These are phyloP conservation scores for Yamadazyma insecticola DNA, from an alignment of 805 yeast genomes.

Conservation along the genomic window DNA sequence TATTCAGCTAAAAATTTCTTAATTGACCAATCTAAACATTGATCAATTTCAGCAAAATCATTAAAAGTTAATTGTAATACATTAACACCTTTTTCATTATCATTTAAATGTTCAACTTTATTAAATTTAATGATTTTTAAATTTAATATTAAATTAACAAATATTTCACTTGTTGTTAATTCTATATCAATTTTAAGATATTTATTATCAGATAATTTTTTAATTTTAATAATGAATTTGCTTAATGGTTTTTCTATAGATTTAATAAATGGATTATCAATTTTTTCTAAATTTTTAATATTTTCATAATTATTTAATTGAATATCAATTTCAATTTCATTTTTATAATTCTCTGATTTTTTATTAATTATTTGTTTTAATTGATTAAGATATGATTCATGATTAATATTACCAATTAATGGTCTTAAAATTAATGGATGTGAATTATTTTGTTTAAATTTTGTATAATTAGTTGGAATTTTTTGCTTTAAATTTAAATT, in stretches of 20 bases:
- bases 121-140: conserved; percentile 30
- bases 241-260: conserved; percentile 37
- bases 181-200: conserved; percentile 24
- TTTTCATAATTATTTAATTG: conserved; percentile 22
- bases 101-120: conserved; percentile 17
- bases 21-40: conserved; percentile 54
- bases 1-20: conserved; percentile 20
- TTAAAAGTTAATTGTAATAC: conserved; percentile 45
- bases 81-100: conserved; percentile 28
- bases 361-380: conserved; percentile 25
- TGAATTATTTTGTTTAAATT: conserved; percentile 40
- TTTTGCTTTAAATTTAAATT: conserved; percentile 39
- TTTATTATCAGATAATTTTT: conserved; percentile 12
- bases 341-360: conserved; percentile 12
- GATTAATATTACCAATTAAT: conserved; percentile 54
- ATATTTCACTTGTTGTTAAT: conserved; percentile 36
- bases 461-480: conserved; percentile 44
- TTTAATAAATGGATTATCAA: conserved; percentile 32
- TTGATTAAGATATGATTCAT: conserved; percentile 37
- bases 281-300: conserved; percentile 10
- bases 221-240: conserved; percentile 19
- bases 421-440: conserved; percentile 51
- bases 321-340: conserved; percentile 4
- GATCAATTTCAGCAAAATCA: conserved; percentile 49
- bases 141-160: conserved; percentile 34